phyloP scores from a whole-genome alignment of 1,139 yeast genomes.

The Yamadazyma blattariae region DNA sequence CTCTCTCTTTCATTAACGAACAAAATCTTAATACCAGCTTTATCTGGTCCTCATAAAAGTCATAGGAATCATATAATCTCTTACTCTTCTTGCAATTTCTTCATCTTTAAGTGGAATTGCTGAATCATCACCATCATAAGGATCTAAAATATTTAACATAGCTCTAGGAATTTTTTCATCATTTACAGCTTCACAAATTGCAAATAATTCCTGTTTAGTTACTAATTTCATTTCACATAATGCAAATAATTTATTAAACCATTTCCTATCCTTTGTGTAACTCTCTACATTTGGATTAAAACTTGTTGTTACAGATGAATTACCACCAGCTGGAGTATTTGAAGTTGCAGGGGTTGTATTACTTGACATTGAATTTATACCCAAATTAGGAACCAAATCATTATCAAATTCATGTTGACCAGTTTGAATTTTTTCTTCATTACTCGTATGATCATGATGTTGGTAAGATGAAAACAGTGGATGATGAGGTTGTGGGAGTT shows the following conservation, averaged over 20 bases:
- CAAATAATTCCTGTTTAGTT: slow-evolving; percentile 31
- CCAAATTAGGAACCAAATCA: slow-evolving; percentile 1
- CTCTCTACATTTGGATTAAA: slow-evolving; percentile 15
- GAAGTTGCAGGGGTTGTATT: not conserved
- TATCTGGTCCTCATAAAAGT: slow-evolving; percentile 18
- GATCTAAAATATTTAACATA: slow-evolving; percentile 39
- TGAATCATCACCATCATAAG: slow-evolving; percentile 22
- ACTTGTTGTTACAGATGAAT: not conserved
- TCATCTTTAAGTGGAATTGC: slow-evolving; percentile 25
- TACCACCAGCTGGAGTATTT: not conserved
- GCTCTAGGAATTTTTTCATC: slow-evolving; percentile 40
- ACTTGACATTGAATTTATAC: not conserved
- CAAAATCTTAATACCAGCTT: no score
- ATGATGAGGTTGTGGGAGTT: not conserved
- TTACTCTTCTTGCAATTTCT: slow-evolving; percentile 32
- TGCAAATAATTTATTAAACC: slow-evolving; percentile 35
- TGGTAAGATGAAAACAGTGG: not conserved
- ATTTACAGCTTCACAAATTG: slow-evolving; percentile 38
- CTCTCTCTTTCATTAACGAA: no score
- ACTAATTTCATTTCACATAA: slow-evolving; percentile 29
- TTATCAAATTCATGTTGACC: slow-evolving; percentile 1
- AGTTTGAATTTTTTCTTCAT: not conserved
- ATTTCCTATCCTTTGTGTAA: slow-evolving; percentile 38
- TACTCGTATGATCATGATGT: not conserved
- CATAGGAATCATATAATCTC: slow-evolving; percentile 40